These are phyloP conservation scores for Glomus cerebriforme DNA, from an alignment of 192 early-diverging fungal genomes.

Conservation along the genomic window DNA sequence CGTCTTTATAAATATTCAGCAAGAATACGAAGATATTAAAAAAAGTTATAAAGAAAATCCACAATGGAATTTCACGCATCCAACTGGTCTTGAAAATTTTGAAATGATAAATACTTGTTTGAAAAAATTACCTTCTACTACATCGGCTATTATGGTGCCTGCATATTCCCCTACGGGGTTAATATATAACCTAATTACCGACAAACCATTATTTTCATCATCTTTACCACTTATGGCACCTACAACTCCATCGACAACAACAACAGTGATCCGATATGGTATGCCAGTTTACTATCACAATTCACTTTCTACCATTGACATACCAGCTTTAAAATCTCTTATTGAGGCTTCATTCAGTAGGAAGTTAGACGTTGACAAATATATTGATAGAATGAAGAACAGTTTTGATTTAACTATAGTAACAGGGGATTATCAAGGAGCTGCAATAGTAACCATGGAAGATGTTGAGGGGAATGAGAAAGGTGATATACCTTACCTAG, in stretches of 20 bases:
- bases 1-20: slow-evolving; percentile 80
- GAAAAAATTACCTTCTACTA: slow-evolving; percentile 66
- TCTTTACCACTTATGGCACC: slow-evolving; percentile 41
- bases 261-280: slow-evolving; percentile 81
- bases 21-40: slow-evolving; percentile 67
- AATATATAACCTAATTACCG: slow-evolving; percentile 76
- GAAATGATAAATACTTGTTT: slow-evolving; percentile 69
- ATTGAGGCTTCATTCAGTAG: slow-evolving; percentile 80
- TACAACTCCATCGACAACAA: slow-evolving; percentile 37
- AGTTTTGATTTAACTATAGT: slow-evolving; percentile 68
- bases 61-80: slow-evolving; percentile 39
- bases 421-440: slow-evolving; percentile 92
- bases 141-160: slow-evolving; percentile 77
- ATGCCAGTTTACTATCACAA: slow-evolving; percentile 62
- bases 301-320: slow-evolving; percentile 57
- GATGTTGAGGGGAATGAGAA: slow-evolving; percentile 25
- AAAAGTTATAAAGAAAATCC: slow-evolving; percentile 37
- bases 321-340: slow-evolving; percentile 53
- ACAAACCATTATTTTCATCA: slow-evolving; percentile 71
- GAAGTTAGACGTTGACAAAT: slow-evolving; percentile 56
- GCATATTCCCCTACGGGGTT: slow-evolving; percentile 50
- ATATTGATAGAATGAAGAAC: slow-evolving; percentile 56
- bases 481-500: slow-evolving; percentile 63
- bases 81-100: slow-evolving; percentile 50
- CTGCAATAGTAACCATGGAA: slow-evolving; percentile 81